Conservation (phyloP, 495 filamentous ascomycete genomes). For the Daldinia childiae region DNA sequence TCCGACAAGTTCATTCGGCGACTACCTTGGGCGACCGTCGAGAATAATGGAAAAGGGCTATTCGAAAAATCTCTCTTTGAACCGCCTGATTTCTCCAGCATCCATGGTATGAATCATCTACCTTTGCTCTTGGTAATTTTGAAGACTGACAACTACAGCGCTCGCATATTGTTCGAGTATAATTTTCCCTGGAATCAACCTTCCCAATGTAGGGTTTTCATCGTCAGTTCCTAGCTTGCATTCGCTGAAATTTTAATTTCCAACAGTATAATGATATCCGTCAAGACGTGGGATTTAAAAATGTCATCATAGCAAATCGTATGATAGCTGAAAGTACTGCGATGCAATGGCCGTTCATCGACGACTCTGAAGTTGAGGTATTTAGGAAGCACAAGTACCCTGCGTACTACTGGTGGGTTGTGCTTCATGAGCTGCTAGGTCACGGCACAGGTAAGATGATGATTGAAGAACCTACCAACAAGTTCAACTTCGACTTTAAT, state of each 20-base stretch:
- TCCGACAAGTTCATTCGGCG: background rate
- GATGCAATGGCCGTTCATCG: conserved; percentile 50
- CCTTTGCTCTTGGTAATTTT: background rate
- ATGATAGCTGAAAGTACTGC: conserved; percentile 53
- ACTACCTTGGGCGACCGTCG: background rate
- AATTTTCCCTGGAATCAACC: conserved; percentile 52
- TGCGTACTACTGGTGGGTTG: conserved; percentile 48
- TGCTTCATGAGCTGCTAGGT: conserved; percentile 3
- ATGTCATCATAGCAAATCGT: conserved; percentile 59
- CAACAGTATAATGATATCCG: conserved; percentile 60
- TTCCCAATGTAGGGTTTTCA: conserved; percentile 50
- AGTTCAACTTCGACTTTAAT: conserved; percentile 58
- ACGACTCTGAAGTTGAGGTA: conserved; percentile 46
- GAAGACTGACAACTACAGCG: background rate
- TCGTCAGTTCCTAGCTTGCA: too few species aligned
- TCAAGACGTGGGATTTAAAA: conserved; percentile 58
- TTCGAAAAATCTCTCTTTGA: background rate
- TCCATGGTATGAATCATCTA: background rate
- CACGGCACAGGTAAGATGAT: conserved; percentile 56
- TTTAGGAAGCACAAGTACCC: conserved; percentile 53
- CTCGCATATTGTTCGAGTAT: conserved; percentile 42
- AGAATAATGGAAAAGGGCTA: background rate
- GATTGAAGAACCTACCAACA: conserved; percentile 42
- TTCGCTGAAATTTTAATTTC: background rate
- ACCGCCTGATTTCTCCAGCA: background rate